These are phyloP conservation scores for Epichloe uncinata DNA, from an alignment of 2,329 filamentous ascomycete genomes.

Conservation along the genomic window DNA sequence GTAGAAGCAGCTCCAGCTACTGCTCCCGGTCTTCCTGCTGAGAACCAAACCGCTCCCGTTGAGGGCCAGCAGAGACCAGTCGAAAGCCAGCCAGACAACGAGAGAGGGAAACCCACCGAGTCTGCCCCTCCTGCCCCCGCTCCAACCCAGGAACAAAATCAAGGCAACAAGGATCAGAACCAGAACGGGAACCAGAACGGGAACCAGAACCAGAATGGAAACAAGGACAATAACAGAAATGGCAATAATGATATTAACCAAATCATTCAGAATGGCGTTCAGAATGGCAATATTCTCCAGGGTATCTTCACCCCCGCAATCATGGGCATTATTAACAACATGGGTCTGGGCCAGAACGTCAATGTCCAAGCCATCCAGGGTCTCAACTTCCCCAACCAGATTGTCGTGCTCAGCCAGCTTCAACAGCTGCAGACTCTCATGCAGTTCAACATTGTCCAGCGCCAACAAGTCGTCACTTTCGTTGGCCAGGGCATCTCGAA, in stretches of 20 bases:
- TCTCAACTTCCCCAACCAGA: constrained; percentile 16
- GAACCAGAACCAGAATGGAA: too few species aligned
- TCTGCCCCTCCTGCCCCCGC: not conserved
- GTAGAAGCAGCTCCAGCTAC: not conserved
- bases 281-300: too few species aligned
- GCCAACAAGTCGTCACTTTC: constrained; percentile 9
- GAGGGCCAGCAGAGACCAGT: too few species aligned
- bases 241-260: too few species aligned
- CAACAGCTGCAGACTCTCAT: constrained; percentile 14
- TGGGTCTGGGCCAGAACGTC: constrained; percentile 16
- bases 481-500: constrained; percentile 10
- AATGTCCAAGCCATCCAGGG: constrained; percentile 14
- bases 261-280: too few species aligned
- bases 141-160: not conserved
- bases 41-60: too few species aligned
- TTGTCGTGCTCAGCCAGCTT: constrained; percentile 14
- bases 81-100: too few species aligned
- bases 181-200: too few species aligned
- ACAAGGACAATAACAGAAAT: too few species aligned
- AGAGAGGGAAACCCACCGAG: too few species aligned
- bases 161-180: too few species aligned
- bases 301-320: constrained; percentile 10
- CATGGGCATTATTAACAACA: constrained; percentile 13
- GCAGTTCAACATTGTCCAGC: constrained; percentile 12
- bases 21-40: not conserved